Evolutionary conservation across 495 filamentous ascomycete species (phyloP).

Genomic region (Zalerion maritima): DNA sequence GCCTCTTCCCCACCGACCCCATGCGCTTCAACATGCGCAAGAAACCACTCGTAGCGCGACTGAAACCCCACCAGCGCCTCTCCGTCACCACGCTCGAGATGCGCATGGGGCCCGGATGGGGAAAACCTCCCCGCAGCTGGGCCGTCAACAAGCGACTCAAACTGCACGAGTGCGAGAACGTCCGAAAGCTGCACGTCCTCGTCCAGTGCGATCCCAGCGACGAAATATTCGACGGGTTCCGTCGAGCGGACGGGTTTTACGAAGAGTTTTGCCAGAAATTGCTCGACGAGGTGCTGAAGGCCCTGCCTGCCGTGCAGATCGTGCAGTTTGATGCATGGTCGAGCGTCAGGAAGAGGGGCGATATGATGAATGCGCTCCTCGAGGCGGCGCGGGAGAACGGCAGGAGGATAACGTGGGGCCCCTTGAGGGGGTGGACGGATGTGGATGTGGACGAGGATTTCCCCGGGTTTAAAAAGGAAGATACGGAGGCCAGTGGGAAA

Average conservation of each 20-base stretch:
- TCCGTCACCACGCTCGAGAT: conserved; percentile 57
- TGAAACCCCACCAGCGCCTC: conserved; percentile 49
- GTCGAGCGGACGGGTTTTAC: conserved; percentile 54
- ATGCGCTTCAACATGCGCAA: conserved; percentile 51
- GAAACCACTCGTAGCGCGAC: conserved; percentile 46
- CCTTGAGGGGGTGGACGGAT: conserved; percentile 50
- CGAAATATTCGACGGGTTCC: conserved; percentile 57
- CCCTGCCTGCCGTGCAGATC: conserved; percentile 42
- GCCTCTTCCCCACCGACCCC: conserved; percentile 59
- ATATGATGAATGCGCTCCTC: conserved; percentile 55
- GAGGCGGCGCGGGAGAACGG: conserved; percentile 33
- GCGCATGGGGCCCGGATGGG: conserved; percentile 72
- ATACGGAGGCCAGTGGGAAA: too few relatives aligned
- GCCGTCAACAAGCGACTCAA: conserved; percentile 50
- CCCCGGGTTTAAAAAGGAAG: too few relatives aligned
- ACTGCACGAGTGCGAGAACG: conserved; percentile 44
- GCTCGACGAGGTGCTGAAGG: conserved; percentile 40
- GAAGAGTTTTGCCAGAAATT: conserved; percentile 52
- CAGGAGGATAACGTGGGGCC: conserved; percentile 52
- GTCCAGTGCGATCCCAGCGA: conserved; percentile 67
- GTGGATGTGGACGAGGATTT: conserved; percentile 24
- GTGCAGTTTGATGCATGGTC: conserved; percentile 67
- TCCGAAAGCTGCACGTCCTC: conserved; percentile 56
- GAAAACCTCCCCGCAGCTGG: conserved; percentile 58
- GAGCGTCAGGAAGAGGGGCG: conserved; percentile 51